Conservation (phyloP, 257 asterid species). For the Prunella vulgaris region DNA sequence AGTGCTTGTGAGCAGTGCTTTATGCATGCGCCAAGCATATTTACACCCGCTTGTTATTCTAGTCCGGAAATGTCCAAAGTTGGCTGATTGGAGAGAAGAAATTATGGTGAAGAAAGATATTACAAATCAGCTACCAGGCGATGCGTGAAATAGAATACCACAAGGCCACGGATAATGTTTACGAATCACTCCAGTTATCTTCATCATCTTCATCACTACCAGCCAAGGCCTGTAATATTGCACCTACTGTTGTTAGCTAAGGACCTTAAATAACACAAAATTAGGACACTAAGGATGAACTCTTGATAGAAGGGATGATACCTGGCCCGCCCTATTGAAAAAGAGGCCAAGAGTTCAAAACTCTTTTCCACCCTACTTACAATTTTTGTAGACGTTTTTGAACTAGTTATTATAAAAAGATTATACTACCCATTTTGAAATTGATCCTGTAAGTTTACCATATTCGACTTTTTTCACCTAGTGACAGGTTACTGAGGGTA, state of each 20-base stretch:
- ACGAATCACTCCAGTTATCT: conserved; percentile 80
- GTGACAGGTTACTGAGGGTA: background rate
- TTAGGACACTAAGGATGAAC: background rate
- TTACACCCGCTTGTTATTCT: conserved; percentile 7
- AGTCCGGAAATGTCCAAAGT: conserved; percentile 12
- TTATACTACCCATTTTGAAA: too few relatives aligned
- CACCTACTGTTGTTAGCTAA: conserved; percentile 6
- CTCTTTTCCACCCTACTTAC: background rate
- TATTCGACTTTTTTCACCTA: background rate
- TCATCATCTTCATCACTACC: conserved; percentile 90
- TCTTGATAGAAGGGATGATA: background rate
- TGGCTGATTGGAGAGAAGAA: conserved; percentile 7
- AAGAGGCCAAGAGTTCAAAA: background rate
- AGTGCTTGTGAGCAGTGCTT: background rate
- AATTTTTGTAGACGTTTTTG: background rate
- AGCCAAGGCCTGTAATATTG: conserved; percentile 61
- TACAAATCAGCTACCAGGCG: conserved; percentile 12
- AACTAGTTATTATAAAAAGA: too few relatives aligned
- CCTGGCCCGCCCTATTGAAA: background rate
- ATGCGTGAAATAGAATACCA: background rate
- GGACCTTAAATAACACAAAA: conserved; percentile 10
- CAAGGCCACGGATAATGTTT: conserved; percentile 20
- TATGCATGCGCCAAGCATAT: conserved; percentile 15
- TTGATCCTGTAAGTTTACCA: background rate
- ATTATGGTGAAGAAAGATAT: conserved; percentile 4